phyloP scores from a whole-genome alignment of 2,329 filamentous ascomycete species.

The Fusarium cicatricum region DNA sequence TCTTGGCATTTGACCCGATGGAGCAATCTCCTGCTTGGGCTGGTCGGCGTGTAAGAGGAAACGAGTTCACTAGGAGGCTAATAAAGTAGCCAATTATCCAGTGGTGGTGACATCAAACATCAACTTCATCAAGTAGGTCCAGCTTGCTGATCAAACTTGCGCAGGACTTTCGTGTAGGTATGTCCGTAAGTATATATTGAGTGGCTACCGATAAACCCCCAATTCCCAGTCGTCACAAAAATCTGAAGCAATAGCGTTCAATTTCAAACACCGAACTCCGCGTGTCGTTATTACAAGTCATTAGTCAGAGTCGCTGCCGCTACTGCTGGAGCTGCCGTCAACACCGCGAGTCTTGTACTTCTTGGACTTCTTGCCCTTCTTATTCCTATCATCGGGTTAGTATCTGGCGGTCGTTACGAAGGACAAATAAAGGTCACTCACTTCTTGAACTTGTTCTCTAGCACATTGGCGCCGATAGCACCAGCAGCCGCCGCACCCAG shows the following conservation, averaged over 20 bases:
- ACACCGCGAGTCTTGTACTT: constrained; percentile 37
- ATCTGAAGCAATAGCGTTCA: background rate
- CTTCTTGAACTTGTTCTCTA: constrained; percentile 55
- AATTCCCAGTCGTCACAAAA: background rate
- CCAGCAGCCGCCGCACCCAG: constrained; percentile 60
- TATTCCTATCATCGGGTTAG: constrained; percentile 37
- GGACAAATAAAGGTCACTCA: background rate
- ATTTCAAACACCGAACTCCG: constrained; percentile 24
- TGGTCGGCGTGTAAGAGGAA: no score
- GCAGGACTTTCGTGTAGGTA: background rate
- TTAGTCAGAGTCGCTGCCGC: constrained; percentile 43
- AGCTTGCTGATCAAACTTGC: background rate
- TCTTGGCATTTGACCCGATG: background rate
- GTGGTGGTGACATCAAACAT: no score
- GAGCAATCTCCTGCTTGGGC: no score
- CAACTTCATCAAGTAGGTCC: no score
- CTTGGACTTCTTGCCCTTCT: constrained; percentile 47
- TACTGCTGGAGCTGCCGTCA: constrained; percentile 31
- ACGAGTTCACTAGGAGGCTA: no score
- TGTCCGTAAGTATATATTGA: background rate
- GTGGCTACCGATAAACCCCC: background rate
- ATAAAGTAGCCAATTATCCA: no score
- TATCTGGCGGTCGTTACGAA: background rate
- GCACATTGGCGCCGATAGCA: constrained; percentile 62
- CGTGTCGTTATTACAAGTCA: background rate